These are phyloP conservation scores for Chlamydomonas sp. DNA, from an alignment of 139 green algal genomes.

Conservation along the genomic window DNA sequence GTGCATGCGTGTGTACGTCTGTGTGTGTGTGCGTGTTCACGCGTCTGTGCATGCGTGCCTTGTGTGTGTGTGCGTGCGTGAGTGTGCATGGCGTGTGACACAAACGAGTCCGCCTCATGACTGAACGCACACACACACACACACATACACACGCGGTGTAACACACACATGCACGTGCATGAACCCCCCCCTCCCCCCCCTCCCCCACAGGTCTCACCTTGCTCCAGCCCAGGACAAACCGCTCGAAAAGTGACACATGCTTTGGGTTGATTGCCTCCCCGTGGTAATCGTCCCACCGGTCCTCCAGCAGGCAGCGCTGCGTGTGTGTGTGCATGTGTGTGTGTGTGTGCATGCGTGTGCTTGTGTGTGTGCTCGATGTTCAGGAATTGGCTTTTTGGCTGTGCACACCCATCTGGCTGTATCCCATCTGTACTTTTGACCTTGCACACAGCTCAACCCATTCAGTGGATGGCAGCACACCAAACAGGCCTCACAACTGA, in stretches of 20 bases:
- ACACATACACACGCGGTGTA: not conserved
- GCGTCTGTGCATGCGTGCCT: not conserved
- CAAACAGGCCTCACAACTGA: too few relatives aligned
- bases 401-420: too few relatives aligned
- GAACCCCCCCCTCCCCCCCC: too few relatives aligned
- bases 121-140: too few relatives aligned
- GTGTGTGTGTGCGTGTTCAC: not conserved
- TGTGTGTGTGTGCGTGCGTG: not conserved
- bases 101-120: too few relatives aligned
- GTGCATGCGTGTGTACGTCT: not conserved
- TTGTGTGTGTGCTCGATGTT: too few relatives aligned
- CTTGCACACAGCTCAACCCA: too few relatives aligned
- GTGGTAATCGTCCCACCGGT: slow-evolving; percentile 38
- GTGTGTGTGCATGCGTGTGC: too few relatives aligned
- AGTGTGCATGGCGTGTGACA: not conserved
- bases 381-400: not conserved
- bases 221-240: slow-evolving; percentile 25
- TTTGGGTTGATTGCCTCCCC: slow-evolving; percentile 53
- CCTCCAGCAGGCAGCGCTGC: slow-evolving; percentile 31
- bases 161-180: not conserved
- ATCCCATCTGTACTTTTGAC: too few relatives aligned
- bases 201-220: slow-evolving; percentile 2
- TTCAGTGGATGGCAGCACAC: too few relatives aligned
- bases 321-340: too few relatives aligned
- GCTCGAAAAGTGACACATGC: slow-evolving; percentile 54